Percentiles rank a stretch among this genome's conserved stretches.
Evolutionary conservation across 2,329 filamentous ascomycete genomes (phyloP).

Genomic region (Sarocladiaceae sp.): DNA sequence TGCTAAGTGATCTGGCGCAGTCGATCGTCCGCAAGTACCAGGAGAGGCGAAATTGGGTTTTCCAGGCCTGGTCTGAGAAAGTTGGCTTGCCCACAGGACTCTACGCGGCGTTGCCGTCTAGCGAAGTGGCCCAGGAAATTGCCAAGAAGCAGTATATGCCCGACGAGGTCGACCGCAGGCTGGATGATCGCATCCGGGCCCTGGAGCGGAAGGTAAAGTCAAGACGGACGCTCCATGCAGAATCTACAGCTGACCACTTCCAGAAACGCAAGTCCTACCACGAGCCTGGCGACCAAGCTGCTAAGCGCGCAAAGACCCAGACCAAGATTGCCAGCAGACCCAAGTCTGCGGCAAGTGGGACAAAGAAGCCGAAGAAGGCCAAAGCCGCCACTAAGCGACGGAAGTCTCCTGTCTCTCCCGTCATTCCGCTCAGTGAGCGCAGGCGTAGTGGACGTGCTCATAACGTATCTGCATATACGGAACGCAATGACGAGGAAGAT

Average conservation of each 20-base stretch:
- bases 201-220: constrained; percentile 62
- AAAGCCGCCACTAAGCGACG: constrained; percentile 21
- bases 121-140: constrained; percentile 75
- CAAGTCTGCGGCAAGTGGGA: constrained; percentile 27
- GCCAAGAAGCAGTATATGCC: constrained; percentile 81
- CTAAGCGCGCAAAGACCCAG: constrained; percentile 31
- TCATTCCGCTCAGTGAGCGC: constrained; percentile 37
- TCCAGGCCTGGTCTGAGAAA: constrained; percentile 78
- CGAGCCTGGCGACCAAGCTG: constrained; percentile 39
- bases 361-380: constrained; percentile 25
- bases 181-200: constrained; percentile 61
- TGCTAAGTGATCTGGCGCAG: constrained; percentile 81
- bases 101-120: constrained; percentile 68
- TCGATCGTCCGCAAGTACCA: constrained; percentile 78
- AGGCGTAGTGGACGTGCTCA: constrained; percentile 50
- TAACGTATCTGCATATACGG: constrained; percentile 43
- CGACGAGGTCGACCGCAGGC: constrained; percentile 64
- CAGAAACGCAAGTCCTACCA: constrained; percentile 53
- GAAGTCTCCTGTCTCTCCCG: constrained; percentile 22
- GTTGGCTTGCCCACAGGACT: constrained; percentile 73
- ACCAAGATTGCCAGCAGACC: constrained; percentile 29
- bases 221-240: no score
- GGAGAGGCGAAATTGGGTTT: constrained; percentile 76
- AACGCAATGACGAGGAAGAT: constrained; percentile 51
- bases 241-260: constrained; percentile 19